Evolutionary conservation across 1,139 yeast genomes (phyloP).

Genomic region (Saccharomyces hybrid): DNA sequence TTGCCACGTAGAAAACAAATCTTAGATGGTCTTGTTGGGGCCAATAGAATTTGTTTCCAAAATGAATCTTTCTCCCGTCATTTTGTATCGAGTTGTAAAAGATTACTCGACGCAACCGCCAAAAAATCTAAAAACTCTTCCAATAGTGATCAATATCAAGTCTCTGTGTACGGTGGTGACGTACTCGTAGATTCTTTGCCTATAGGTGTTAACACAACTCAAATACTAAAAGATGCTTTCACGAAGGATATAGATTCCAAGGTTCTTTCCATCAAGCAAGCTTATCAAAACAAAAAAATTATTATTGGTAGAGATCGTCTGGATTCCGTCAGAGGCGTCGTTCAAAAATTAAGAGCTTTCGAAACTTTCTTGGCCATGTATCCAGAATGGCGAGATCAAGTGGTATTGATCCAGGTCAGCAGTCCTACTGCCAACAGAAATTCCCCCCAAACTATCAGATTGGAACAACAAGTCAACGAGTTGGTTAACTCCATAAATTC

Average conservation of each 20-base stretch:
- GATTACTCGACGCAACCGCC: conserved; percentile 64
- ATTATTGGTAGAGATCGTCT: conserved; percentile 80
- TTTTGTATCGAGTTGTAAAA: conserved; percentile 80
- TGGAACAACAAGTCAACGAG: conserved; percentile 76
- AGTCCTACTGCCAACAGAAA: conserved; percentile 44
- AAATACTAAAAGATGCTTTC: conserved; percentile 53
- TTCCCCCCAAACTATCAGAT: conserved; percentile 32
- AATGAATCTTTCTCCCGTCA: conserved; percentile 82
- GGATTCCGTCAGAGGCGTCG: conserved; percentile 75
- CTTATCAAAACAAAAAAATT: conserved; percentile 68
- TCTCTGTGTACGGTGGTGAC: conserved; percentile 69
- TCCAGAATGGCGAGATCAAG: conserved; percentile 87
- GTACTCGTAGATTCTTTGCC: conserved; percentile 72
- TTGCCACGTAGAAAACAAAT: conserved; percentile 74
- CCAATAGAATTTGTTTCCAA: conserved; percentile 82
- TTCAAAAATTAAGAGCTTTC: conserved; percentile 74
- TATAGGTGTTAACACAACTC: conserved; percentile 72
- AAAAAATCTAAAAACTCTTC: conserved; percentile 28
- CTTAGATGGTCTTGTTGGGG: conserved; percentile 85
- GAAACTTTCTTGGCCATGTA: conserved; percentile 78
- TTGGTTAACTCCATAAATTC: conserved; percentile 74
- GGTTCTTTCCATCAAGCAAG: conserved; percentile 48
- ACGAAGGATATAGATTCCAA: conserved; percentile 39
- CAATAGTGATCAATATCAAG: conserved; percentile 32
- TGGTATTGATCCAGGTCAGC: conserved; percentile 86